Conservation (phyloP, 352 stramenopile genomes). For the Discostella stelligera region DNA sequence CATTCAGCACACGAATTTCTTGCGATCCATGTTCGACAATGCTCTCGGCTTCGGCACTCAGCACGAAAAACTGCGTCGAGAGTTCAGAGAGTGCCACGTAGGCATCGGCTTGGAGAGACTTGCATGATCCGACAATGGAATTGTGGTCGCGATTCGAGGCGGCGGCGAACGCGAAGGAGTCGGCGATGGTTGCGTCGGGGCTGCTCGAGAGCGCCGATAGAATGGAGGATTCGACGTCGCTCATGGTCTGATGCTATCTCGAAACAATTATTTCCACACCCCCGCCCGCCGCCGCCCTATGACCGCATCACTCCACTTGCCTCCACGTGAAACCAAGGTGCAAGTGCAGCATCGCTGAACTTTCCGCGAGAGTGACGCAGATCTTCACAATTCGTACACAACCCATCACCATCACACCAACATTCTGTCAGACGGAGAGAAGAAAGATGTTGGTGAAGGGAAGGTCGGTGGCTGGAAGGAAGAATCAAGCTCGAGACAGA, state of each 20-base stretch:
- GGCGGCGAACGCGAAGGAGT: constrained; percentile 87
- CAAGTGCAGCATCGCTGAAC: background rate
- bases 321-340: background rate
- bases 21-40: constrained; percentile 76
- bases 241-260: no score
- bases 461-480: no score
- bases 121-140: constrained; percentile 92
- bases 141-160: constrained; percentile 87
- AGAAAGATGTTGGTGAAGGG: no score
- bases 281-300: no score
- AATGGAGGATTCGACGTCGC: constrained; percentile 64
- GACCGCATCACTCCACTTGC: no score
- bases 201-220: constrained; percentile 63
- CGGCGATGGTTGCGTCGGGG: constrained; percentile 65
- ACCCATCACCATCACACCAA: no score
- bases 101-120: constrained; percentile 91
- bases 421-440: no score
- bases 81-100: constrained; percentile 85
- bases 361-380: background rate
- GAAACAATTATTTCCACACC: no score
- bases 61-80: constrained; percentile 87
- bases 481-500: no score
- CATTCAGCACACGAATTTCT: constrained; percentile 70
- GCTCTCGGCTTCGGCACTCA: constrained; percentile 88
- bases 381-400: no score